phyloP scores from a whole-genome alignment of 228 moss, liverwort and hornwort genomes.

The Sphagnum magellanicum region DNA sequence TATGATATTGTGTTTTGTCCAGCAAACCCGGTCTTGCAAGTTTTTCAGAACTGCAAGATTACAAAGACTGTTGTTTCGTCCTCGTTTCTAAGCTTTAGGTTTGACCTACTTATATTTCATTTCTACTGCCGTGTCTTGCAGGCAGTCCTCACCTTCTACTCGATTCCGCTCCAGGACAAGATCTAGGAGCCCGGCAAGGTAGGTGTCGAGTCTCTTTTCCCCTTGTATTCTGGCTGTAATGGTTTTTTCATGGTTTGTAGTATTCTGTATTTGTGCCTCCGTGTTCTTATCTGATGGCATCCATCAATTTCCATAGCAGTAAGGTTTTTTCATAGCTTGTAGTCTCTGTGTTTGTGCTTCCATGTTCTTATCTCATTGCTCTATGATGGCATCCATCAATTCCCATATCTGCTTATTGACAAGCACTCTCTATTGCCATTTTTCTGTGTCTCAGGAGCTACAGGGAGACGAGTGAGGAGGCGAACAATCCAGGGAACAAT shows the following conservation, averaged over 20 bases:
- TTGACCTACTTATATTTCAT: too few relatives aligned
- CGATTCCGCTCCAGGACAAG: conserved; percentile 42
- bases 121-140: conserved; percentile 2
- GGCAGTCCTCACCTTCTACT: conserved; percentile 31
- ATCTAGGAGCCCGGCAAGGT: conserved; percentile 46
- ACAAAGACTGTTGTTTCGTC: too few relatives aligned
- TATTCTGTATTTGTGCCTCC: neutral
- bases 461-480: conserved; percentile 19
- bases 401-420: neutral
- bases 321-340: neutral
- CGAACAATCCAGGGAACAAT: conserved; percentile 55
- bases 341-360: too few relatives aligned
- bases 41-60: too few relatives aligned
- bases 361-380: neutral
- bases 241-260: neutral
- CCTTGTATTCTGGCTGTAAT: neutral
- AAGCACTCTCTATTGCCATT: neutral
- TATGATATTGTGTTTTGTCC: too few relatives aligned
- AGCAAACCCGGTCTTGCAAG: too few relatives aligned
- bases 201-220: neutral
- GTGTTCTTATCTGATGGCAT: neutral
- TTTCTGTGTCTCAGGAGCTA: conserved; percentile 16
- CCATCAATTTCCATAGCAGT: neutral
- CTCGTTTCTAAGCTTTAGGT: too few relatives aligned
- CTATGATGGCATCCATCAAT: neutral